A percentile compares a stretch with the other conserved stretches of the same genome.
These are phyloP conservation scores for Chlamydomonas eustigma DNA, from an alignment of 139 green algal genomes.

Conservation along the genomic window DNA sequence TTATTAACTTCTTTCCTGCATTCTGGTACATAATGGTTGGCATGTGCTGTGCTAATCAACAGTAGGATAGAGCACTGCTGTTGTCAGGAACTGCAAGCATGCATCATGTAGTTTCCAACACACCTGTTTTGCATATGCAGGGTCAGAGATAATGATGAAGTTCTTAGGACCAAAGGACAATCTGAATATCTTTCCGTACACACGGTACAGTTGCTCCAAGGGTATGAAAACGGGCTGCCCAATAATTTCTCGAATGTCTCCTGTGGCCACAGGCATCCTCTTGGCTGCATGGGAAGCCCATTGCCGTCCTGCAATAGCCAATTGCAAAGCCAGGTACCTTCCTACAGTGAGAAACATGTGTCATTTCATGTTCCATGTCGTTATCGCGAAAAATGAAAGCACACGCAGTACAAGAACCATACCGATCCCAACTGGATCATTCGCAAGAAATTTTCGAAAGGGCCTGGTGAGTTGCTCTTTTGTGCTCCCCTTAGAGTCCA, in stretches of 20 bases:
- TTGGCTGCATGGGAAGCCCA: conserved; percentile 56
- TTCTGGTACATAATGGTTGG: no score
- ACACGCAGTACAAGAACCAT: neutral
- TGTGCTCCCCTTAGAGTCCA: conserved; percentile 54
- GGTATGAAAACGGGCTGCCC: conserved; percentile 94
- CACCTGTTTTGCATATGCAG: conserved; percentile 64
- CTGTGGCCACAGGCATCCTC: conserved; percentile 68
- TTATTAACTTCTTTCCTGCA: no score
- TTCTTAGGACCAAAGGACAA: conserved; percentile 93
- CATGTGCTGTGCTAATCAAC: no score
- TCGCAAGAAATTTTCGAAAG: conserved; percentile 60
- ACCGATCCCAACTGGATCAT: neutral
- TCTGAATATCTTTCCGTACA: conserved; percentile 80
- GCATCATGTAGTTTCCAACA: neutral
- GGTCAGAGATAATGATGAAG: conserved; percentile 93
- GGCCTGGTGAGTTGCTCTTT: conserved; percentile 73
- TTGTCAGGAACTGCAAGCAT: neutral
- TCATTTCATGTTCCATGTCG: neutral
- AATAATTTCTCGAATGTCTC: conserved; percentile 87
- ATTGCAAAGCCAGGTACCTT: neutral
- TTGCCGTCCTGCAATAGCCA: conserved; percentile 61
- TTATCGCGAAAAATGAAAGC: neutral
- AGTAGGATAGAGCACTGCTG: no score
- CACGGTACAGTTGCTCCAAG: conserved; percentile 84
- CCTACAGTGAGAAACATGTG: neutral